Evolutionary conservation across 352 stramenopile genomes (phyloP).

Genomic region (Globisporangium carolinianum): DNA sequence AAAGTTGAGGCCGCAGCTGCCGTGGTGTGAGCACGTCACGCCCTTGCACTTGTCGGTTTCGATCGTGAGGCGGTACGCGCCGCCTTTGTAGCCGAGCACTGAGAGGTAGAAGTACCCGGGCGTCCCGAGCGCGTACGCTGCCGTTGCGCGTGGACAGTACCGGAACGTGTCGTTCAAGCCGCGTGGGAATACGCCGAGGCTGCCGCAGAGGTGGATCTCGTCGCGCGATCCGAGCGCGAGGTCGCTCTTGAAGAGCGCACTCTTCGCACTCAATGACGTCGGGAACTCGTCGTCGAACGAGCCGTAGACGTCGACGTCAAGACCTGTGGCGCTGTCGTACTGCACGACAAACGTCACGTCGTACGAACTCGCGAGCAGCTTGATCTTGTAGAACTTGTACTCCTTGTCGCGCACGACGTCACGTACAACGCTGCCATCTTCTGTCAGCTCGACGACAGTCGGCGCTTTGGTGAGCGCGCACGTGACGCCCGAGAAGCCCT

Average conservation of each 20-base stretch:
- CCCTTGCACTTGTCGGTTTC: conserved; percentile 62
- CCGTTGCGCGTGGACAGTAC: conserved; percentile 41
- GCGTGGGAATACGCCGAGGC: conserved; percentile 52
- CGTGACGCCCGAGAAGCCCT: conserved; percentile 35
- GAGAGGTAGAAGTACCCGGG: conserved; percentile 69
- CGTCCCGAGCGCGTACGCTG: conserved; percentile 42
- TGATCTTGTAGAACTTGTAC: conserved; percentile 71
- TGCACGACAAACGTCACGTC: conserved; percentile 57
- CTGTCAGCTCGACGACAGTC: conserved; percentile 18
- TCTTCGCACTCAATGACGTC: conserved; percentile 38
- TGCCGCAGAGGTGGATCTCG: conserved; percentile 64
- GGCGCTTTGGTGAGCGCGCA: conserved; percentile 22
- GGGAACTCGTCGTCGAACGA: conserved; percentile 62
- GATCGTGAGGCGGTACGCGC: conserved; percentile 30
- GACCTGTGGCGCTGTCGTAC: conserved; percentile 16
- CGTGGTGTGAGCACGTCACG: conserved; percentile 52
- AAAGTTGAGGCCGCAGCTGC: conserved; percentile 49
- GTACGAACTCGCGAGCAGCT: conserved; percentile 48
- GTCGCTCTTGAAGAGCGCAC: conserved; percentile 49
- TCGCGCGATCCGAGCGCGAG: conserved; percentile 28
- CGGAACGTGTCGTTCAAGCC: conserved; percentile 49
- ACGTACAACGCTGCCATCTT: conserved; percentile 14
- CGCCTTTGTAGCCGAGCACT: conserved; percentile 45
- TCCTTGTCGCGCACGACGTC: conserved; percentile 33
- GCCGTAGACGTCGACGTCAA: conserved; percentile 64